Conservation (phyloP, 2,329 filamentous ascomycete species). For the Pyrenochaeta sp. region DNA sequence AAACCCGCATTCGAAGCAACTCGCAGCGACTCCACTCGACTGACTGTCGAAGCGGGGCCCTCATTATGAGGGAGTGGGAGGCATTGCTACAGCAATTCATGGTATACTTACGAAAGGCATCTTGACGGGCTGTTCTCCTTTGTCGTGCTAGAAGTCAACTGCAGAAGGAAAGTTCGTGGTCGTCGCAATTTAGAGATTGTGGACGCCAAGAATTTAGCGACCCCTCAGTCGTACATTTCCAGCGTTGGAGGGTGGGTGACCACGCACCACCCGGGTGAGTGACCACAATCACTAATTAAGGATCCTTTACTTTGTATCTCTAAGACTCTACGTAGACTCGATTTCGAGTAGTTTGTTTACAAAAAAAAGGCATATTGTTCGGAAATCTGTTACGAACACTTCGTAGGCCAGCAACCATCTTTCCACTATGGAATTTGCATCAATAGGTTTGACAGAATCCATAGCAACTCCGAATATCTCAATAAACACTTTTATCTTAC, state of each 20-base stretch:
- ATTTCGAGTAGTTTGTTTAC: no score
- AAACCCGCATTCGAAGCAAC: conserved; percentile 89
- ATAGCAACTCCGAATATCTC: no score
- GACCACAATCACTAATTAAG: conserved; percentile 18
- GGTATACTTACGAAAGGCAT: conserved; percentile 60
- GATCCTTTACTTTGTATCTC: no score
- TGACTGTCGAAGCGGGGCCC: conserved; percentile 38
- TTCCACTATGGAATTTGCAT: no score
- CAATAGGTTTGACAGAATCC: no score
- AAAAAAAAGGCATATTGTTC: no score
- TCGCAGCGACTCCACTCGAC: conserved; percentile 66
- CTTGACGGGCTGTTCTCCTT: conserved; percentile 41
- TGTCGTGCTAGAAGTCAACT: conserved; percentile 37
- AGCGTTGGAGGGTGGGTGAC: no score
- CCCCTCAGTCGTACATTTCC: conserved; percentile 12
- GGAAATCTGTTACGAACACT: no score
- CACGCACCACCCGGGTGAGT: conserved; percentile 22
- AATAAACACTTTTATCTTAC: no score
- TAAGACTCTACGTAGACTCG: no score
- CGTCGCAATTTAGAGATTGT: conserved; percentile 13
- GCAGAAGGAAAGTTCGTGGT: conserved; percentile 32
- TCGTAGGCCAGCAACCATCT: no score
- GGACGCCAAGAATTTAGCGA: conserved; percentile 21
- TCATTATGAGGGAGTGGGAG: conserved; percentile 19
- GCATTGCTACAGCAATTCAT: conserved; percentile 17